Evolutionary conservation across 805 yeast genomes (phyloP).

Genomic region (Cyberlindnera sargentensis): DNA sequence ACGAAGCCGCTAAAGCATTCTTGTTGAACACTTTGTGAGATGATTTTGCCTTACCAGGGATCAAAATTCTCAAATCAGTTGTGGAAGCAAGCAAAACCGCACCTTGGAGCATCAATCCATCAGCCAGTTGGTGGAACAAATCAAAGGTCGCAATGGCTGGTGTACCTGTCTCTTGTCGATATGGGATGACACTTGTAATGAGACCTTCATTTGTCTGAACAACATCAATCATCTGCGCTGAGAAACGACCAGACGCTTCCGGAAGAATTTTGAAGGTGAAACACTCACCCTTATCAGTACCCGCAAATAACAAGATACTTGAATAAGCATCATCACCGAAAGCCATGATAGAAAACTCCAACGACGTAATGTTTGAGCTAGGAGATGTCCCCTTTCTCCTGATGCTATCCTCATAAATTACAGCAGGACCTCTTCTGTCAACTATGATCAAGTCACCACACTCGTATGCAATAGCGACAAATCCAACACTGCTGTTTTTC

Average conservation of each 20-base stretch:
- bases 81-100: constrained; percentile 47
- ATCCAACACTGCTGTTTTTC: constrained; percentile 69
- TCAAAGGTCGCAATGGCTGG: constrained; percentile 59
- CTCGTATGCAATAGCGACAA: constrained; percentile 72
- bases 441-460: constrained; percentile 70
- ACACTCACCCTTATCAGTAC: constrained; percentile 71
- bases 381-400: constrained; percentile 18
- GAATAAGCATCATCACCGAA: constrained; percentile 62
- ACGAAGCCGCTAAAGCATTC: constrained; percentile 40
- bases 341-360: constrained; percentile 71
- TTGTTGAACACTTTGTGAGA: constrained; percentile 55
- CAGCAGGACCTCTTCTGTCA: constrained; percentile 76
- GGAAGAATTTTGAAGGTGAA: constrained; percentile 62
- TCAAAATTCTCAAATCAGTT: constrained; percentile 55
- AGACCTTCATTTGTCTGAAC: constrained; percentile 41
- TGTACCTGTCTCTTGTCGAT: constrained; percentile 52
- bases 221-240: constrained; percentile 43
- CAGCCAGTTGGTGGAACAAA: constrained; percentile 48
- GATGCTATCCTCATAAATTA: constrained; percentile 40
- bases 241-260: constrained; percentile 51
- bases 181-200: constrained; percentile 49
- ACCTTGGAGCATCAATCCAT: constrained; percentile 59
- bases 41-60: constrained; percentile 53
- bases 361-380: constrained; percentile 39
- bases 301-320: constrained; percentile 65